Base-by-base conservation (phyloP, 352 stramenopile genomes). In the Phytophthora ohioensis region DNA sequence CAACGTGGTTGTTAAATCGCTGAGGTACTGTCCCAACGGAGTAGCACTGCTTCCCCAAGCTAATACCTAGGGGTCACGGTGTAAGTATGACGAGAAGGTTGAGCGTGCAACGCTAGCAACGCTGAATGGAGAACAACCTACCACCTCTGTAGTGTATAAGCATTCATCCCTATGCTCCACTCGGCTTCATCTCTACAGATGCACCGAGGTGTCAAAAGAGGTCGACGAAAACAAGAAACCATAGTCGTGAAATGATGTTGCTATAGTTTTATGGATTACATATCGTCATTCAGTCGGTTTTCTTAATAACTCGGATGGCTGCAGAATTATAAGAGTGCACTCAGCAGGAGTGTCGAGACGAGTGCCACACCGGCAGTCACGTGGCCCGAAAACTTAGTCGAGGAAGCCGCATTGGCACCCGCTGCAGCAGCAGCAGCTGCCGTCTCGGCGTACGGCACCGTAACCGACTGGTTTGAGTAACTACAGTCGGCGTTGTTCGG, bases 1-100 rank as follows among this genome's bases (percentile, higher is more conserved):
- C 58, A 69, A 73, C 8, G n/a, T 64, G 58, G 66, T 73, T 69
- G 58, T 64, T 57, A 60, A 60, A 57, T 73, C 49, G 58, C 32
- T 56, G 8, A 41, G 47, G n/a, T 48, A 48, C 42, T 54, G 7
- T 54, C 38, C 15, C 46, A 43, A 54, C 35, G 35, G 35, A 64
- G 62, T 69, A 48, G 53, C 43, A 69, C 36, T 30, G 21, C 21
- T 34, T 2, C 1, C 1, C 21, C 1, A 43, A 12, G 21, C 6
- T 15, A 36, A 12, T 70, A 53, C 45, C 54, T 59, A 55, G 30
- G 42, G 27, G 54, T 9, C 51, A 52, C 42, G 21, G 21, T 27
- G 21, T 27, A 38, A 12, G 47, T 60, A 63, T 32, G 52, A 38
- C 30, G 32, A 47, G 3, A 57, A 42, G 21, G 30, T 51, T 32